Evolutionary conservation across 306 rosid species (phyloP), one percentile per base, ranked within the genome.

Genomic region (Cicer pinnatifidum): DNA sequence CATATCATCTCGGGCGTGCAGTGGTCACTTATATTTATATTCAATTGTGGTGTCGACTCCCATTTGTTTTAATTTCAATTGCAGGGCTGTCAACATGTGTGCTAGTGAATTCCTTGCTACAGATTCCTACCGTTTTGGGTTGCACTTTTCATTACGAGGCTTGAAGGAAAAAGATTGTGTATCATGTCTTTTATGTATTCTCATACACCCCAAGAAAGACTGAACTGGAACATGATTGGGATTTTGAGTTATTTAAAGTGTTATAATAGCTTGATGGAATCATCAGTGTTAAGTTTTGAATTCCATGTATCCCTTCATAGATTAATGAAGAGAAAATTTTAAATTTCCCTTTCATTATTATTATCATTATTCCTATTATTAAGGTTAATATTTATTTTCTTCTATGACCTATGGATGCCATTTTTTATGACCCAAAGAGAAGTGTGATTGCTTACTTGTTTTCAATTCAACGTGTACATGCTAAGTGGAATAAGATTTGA

Each of bases 61-160:
- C 43, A 45, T 81, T 71, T 70, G 73, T 83, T 80, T 81, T 47
- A 70, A 65, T 77, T 84, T 75, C 62, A 58, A 52, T 53, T 84
- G 61, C 70, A 39, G 82, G 76, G 78, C 72, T 68, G 76, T 78
- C 73, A 33, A 64, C 68, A 52, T 81, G 79, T 60, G 83, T 85
- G 78, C 76, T 75, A 44, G 76, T 53, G 79, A 78, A 62, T 75
- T 76, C 74, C 68, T 82, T 79, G 44, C 75, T 62, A 64, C 75
- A 69, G 77, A 79, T 75, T 75, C 28, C 15, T 65, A 67, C 66
- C 75, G 77, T 71, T 87, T 70, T 78, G 76, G 78, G 80, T 80
- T 86, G 78, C 74, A 62, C 54, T 80, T 67, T 67, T 79, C 51
- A 68, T 67, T 76, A 28, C 9, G 75, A 40, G 60, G 86, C 63